Evolutionary conservation across 192 early-diverging fungal species (phyloP).

Genomic region (Linnemannia schmuckeri): DNA sequence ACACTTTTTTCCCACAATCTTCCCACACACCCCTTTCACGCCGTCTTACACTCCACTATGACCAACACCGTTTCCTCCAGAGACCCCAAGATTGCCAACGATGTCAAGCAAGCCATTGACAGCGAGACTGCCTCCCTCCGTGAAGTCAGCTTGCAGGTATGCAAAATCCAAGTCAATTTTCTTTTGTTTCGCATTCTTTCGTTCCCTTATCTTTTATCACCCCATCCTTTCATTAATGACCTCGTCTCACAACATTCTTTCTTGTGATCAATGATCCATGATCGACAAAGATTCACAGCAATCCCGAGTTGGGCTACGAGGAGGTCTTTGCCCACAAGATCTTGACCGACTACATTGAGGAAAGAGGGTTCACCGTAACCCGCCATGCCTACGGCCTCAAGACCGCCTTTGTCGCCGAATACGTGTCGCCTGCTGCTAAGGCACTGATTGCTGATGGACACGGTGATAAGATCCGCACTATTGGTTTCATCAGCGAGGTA

Average conservation of each 20-base stretch:
- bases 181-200: not conserved
- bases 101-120: constrained; percentile 38
- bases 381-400: constrained; percentile 61
- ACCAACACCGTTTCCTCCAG: not conserved
- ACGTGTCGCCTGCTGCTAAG: constrained; percentile 35
- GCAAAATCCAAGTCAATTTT: no score
- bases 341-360: constrained; percentile 70
- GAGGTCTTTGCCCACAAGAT: constrained; percentile 68
- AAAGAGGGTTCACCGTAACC: constrained; percentile 65
- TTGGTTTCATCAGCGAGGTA: constrained; percentile 58
- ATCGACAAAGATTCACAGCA: constrained; percentile 64
- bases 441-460: constrained; percentile 34
- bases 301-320: constrained; percentile 70
- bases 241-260: not conserved
- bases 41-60: not conserved
- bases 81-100: constrained; percentile 19
- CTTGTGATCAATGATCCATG: no score
- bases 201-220: not conserved
- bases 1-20: not conserved
- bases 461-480: constrained; percentile 38
- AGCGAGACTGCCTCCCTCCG: constrained; percentile 23
- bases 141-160: constrained; percentile 40
- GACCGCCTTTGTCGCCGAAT: constrained; percentile 77
- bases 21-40: not conserved
- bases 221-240: not conserved